Base-by-base conservation (phyloP, 768 basidiomycete species). In the Leucogyrophana mollusca region DNA sequence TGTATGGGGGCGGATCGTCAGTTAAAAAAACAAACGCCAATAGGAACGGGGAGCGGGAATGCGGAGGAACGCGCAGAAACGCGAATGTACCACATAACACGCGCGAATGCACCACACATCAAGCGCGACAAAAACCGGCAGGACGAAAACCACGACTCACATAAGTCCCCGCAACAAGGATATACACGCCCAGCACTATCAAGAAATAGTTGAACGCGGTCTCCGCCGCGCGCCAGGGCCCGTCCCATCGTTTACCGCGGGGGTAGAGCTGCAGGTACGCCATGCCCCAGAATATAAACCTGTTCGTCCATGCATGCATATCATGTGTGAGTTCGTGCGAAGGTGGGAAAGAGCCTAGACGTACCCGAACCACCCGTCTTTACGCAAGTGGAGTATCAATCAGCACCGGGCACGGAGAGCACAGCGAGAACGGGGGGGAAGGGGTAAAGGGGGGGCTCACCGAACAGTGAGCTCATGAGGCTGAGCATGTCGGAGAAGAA, bases 251-350 rank as follows among this genome's bases (percentile, higher is more conserved):
- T 45, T 46, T 42, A 24, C 54, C 52, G 3, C 67, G 64, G 1
- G 71, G 70, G 49, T 70, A 57, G n/a, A 73, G 54, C 9, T 64
- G 55, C 2, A 73, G 51, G 55, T 73, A 73, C 10, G 70, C 69
- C 67, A 73, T 69, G 8, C 65, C 71, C 71, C 72, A 73, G 59
- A 72, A 73, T 17, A 73, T 71, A 52, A 71, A 73, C 2, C 41
- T 43, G 41, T 11, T 16, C 13, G 27, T 30, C 13, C n/a, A n/a
- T n/a, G n/a, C n/a, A n/a, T n/a, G n/a, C n/a, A n/a, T n/a, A n/a
- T 25, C 5, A 24, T 43, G 14, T 20, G 13, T 27, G 4, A 30
- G 23, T 30, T 25, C 4, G 8, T 25, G 41, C 4, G 11, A 5
- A 9, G 9, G 41, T 16, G 27, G 9, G 17, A 33, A 30, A 24